phyloP scores from a whole-genome alignment of 192 early-diverging fungal species.

The Podila clonocystis region DNA sequence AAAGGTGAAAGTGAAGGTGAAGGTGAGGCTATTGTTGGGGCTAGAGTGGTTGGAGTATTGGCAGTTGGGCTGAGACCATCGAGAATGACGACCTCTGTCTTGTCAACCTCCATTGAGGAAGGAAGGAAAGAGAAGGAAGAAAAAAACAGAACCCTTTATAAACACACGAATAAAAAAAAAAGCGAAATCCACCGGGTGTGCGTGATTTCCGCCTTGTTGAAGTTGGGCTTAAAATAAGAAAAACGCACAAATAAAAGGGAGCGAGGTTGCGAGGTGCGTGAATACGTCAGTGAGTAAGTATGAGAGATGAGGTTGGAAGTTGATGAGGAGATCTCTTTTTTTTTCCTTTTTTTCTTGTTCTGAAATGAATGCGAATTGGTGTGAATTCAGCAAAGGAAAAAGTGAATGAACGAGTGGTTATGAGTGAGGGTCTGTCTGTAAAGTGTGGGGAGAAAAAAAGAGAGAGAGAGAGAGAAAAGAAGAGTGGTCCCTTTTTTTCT shows the following conservation, averaged over 20 bases:
- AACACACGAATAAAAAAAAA: no score
- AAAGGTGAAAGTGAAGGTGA: no score
- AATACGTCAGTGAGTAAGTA: not conserved
- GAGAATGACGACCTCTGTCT: constrained; percentile 28
- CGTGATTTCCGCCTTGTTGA: no score
- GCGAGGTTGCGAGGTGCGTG: not conserved
- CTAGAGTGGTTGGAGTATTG: not conserved
- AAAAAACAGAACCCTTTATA: no score
- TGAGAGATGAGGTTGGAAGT: not conserved
- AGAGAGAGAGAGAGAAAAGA: not conserved
- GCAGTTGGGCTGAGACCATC: constrained; percentile 27
- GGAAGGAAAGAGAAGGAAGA: not conserved
- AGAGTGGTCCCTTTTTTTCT: constrained; percentile 6
- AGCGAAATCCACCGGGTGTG: no score
- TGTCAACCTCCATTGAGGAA: constrained; percentile 29
- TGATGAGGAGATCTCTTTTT: not conserved
- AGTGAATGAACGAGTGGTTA: not conserved
- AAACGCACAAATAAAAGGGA: not conserved
- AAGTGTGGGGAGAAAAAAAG: not conserved
- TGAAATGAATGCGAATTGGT: not conserved
- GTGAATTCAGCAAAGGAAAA: no score
- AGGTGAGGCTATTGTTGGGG: not conserved
- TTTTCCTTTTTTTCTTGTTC: no score
- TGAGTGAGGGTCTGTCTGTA: not conserved
- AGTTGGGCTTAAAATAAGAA: no score